Conservation (phyloP, 2,329 filamentous ascomycete genomes). For the Clonostachys sp. region DNA sequence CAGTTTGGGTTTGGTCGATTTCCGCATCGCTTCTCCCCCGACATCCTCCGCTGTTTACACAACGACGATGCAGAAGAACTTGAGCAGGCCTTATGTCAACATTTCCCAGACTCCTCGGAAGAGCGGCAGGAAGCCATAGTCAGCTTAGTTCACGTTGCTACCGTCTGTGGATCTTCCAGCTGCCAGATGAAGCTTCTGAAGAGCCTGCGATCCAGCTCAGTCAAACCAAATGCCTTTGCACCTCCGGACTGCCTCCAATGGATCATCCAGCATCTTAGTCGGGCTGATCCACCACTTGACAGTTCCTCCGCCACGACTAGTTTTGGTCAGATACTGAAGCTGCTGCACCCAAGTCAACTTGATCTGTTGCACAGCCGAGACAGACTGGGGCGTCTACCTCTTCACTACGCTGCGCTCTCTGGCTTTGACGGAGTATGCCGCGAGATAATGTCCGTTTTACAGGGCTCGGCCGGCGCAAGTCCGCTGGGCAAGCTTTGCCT, state of each 20-base stretch:
- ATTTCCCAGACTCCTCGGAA: neutral
- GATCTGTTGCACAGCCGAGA: neutral
- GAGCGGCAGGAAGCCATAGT: neutral
- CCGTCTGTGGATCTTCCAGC: neutral
- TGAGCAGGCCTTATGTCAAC: neutral
- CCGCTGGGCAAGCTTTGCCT: neutral
- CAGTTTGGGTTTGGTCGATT: neutral
- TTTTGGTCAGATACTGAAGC: neutral
- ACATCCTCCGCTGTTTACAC: neutral
- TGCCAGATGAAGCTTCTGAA: neutral
- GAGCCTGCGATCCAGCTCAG: neutral
- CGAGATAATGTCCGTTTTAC: neutral
- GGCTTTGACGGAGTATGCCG: neutral
- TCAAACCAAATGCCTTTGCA: too few species aligned
- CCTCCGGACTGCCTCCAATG: neutral
- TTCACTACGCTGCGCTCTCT: neutral
- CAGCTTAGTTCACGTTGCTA: neutral
- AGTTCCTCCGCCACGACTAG: neutral
- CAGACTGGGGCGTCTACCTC: neutral
- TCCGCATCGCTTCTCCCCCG: neutral
- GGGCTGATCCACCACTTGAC: neutral
- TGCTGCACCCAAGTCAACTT: neutral
- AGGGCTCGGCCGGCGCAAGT: neutral
- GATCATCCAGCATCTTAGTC: neutral
- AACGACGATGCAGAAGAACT: neutral